Base-by-base conservation (phyloP, 1,139 yeast species). In the Scheffersomyces lignicola region DNA sequence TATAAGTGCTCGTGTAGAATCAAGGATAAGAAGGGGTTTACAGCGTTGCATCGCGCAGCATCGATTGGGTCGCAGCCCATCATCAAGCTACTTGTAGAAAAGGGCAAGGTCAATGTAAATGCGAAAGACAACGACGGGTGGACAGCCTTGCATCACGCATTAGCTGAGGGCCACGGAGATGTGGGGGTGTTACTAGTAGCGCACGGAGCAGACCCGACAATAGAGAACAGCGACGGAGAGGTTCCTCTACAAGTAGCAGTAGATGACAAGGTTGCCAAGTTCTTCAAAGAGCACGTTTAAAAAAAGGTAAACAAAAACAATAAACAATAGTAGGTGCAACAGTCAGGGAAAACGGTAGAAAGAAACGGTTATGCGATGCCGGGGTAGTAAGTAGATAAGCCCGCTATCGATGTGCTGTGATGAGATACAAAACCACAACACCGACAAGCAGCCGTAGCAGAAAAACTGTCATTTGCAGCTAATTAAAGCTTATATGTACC, bases 131-230 rank as follows among this genome's bases (percentile, higher is more conserved):
- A 50, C 13, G 71, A 74, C 34, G 95, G 95, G 0, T 87, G 94
- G 90, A 85, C 95, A 0, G 80, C 96, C 0, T 58, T 90, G 45
- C 95, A 88, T 56, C 95, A 88, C 57, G 96, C 97, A 0, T 62
- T 85, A 36, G 92, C 96, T 0, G 98, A 90, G 56, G 97, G 97
- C 0, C 83, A 83, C 52, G 90, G 83, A 2, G 96, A 87, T 39
- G 77, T 79, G 7, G 96, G 86, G 0, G 70, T 78, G 2, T 51
- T 65, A 27, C 62, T 90, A 33, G 78, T 81, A 5, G 68, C 71
- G 31, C 64, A 70, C 18, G 94, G 94, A 0, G 96, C 95, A 1
- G 88, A 85, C 48, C 63, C 69, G 2, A 54, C 58, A 2, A 42
- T 70, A 5, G 66, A 58, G 32, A 78, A 75, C 45, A 44, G 52